Conservation (phyloP, 2,329 filamentous ascomycete species). For the Cercospora brassicicola region DNA sequence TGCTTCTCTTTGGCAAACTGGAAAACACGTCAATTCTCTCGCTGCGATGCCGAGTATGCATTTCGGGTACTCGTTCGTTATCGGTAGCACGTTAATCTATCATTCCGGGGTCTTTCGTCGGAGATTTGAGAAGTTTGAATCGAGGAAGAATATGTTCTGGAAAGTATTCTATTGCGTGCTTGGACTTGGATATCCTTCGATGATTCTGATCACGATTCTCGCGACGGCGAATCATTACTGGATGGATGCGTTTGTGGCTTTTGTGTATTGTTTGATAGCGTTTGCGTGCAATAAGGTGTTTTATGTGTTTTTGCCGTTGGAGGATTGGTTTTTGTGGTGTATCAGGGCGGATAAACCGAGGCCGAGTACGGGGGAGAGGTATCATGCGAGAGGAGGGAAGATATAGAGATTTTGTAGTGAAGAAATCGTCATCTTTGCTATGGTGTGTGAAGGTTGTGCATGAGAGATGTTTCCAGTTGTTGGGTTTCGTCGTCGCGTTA, state of each 20-base stretch:
- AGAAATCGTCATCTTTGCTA: not conserved
- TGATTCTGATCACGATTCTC: slow-evolving; percentile 59
- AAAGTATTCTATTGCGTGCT: slow-evolving; percentile 49
- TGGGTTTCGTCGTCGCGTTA: not conserved
- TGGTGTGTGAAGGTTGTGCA: not conserved
- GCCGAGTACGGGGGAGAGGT: slow-evolving; percentile 54
- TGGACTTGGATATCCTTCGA: slow-evolving; percentile 55
- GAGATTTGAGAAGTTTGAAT: slow-evolving; percentile 45
- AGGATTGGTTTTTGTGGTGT: slow-evolving; percentile 52
- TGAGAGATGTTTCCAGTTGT: not conserved
- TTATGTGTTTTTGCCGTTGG: slow-evolving; percentile 52
- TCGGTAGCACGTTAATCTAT: slow-evolving; percentile 52
- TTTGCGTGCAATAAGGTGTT: slow-evolving; percentile 53
- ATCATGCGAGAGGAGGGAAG: slow-evolving; percentile 28
- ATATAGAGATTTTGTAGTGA: slow-evolving; percentile 9
- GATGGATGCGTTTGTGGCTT: slow-evolving; percentile 54
- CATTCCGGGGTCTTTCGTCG: slow-evolving; percentile 47
- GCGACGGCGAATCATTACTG: slow-evolving; percentile 63
- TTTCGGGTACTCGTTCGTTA: slow-evolving; percentile 55
- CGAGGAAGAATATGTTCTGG: slow-evolving; percentile 44
- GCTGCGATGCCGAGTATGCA: slow-evolving; percentile 53
- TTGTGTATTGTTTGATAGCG: slow-evolving; percentile 45
- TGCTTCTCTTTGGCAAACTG: slow-evolving; percentile 48
- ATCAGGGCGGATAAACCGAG: slow-evolving; percentile 54
- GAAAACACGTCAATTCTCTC: slow-evolving; percentile 46